These are phyloP conservation scores for Knufia petricola DNA, from an alignment of 2,329 filamentous ascomycete species.

Conservation along the genomic window DNA sequence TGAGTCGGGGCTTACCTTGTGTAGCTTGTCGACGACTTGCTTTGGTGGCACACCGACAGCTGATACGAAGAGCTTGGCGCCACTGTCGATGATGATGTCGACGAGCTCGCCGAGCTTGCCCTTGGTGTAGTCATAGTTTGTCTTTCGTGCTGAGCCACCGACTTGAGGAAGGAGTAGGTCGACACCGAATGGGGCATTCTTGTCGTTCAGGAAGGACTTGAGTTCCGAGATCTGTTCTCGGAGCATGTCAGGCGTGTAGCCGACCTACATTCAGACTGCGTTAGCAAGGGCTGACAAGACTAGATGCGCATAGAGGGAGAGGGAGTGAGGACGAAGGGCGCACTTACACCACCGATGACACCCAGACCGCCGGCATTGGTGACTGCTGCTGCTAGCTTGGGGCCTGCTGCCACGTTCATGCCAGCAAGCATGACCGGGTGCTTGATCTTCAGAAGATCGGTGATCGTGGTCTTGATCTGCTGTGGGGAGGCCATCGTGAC, in stretches of 20 bases:
- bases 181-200: conserved; percentile 91
- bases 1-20: conserved; percentile 57
- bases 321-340: conserved; percentile 25
- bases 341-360: conserved; percentile 76
- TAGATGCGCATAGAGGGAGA: too few relatives aligned
- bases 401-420: conserved; percentile 98
- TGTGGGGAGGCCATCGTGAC: conserved; percentile 43
- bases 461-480: conserved; percentile 81
- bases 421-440: conserved; percentile 92
- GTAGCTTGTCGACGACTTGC: conserved; percentile 78
- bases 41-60: conserved; percentile 90
- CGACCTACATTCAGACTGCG: conserved; percentile 24
- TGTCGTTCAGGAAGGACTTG: conserved; percentile 77
- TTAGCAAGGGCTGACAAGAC: neutral
- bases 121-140: conserved; percentile 99
- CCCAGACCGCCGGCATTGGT: conserved; percentile 94
- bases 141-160: conserved; percentile 87
- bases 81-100: conserved; percentile 85
- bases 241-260: conserved; percentile 96
- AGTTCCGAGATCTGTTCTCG: conserved; percentile 89
- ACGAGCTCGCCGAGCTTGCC: conserved; percentile 88
- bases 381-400: conserved; percentile 90
- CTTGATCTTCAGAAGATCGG: conserved; percentile 95
- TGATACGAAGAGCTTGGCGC: conserved; percentile 88
- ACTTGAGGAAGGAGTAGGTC: conserved; percentile 91